Conservation (phyloP, 2,329 filamentous ascomycete genomes). For the Bipolaris victoriae region DNA sequence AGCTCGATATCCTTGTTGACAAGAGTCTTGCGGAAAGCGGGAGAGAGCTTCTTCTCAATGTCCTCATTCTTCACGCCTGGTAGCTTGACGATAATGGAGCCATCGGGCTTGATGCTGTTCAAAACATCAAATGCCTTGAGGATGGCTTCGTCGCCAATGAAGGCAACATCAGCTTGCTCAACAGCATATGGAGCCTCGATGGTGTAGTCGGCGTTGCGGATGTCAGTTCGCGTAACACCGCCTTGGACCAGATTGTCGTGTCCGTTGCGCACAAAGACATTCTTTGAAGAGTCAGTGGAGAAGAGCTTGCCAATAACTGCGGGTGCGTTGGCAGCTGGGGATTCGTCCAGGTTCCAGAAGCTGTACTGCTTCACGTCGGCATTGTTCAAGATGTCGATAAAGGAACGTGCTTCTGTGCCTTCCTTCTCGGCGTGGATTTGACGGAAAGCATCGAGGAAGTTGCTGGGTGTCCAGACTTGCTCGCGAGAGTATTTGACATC, state of each 20-base stretch:
- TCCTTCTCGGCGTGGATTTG: constrained; percentile 53
- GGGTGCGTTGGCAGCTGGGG: constrained; percentile 69
- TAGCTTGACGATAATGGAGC: constrained; percentile 76
- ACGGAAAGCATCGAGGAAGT: constrained; percentile 57
- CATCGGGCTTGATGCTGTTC: constrained; percentile 70
- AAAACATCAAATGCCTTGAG: constrained; percentile 79
- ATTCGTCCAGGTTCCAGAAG: constrained; percentile 90
- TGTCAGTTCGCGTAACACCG: constrained; percentile 81
- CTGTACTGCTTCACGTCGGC: constrained; percentile 77
- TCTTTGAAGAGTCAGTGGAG: constrained; percentile 65
- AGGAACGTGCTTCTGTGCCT: constrained; percentile 52
- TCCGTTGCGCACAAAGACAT: constrained; percentile 64
- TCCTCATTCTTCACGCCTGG: constrained; percentile 86
- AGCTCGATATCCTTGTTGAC: constrained; percentile 73
- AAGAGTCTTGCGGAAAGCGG: constrained; percentile 72
- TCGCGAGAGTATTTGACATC: constrained; percentile 91
- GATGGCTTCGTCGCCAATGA: constrained; percentile 80
- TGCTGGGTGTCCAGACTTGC: constrained; percentile 66
- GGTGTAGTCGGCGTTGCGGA: constrained; percentile 80
- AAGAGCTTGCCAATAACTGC: constrained; percentile 65
- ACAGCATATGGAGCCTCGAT: constrained; percentile 85
- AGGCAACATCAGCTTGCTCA: constrained; percentile 76
- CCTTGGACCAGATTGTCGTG: constrained; percentile 72
- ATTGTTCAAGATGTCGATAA: constrained; percentile 59
- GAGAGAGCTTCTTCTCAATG: constrained; percentile 82